phyloP scores from a whole-genome alignment of 2,329 filamentous ascomycete species.

The Sphaerulina musiva region DNA sequence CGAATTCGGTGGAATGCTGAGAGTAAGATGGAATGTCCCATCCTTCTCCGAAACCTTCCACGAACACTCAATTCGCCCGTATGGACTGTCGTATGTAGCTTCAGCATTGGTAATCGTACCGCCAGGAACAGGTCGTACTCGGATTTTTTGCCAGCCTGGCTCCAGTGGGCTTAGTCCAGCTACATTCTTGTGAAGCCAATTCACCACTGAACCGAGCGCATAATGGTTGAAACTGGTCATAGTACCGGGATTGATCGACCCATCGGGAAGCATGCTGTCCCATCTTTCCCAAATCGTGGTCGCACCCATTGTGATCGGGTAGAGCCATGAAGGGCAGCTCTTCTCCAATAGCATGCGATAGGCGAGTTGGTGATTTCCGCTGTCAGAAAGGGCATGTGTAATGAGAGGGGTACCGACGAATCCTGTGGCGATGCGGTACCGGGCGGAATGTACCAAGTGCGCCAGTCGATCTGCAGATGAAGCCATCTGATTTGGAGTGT shows the following conservation, averaged over 20 bases:
- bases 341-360: slow-evolving; percentile 48
- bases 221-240: slow-evolving; percentile 48
- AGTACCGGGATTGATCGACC: slow-evolving; percentile 40
- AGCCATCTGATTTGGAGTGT: slow-evolving; percentile 12
- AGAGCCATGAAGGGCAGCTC: slow-evolving; percentile 45
- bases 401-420: slow-evolving; percentile 55
- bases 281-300: slow-evolving; percentile 50
- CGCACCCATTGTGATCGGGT: slow-evolving; percentile 42
- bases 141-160: slow-evolving; percentile 3
- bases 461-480: slow-evolving; percentile 23
- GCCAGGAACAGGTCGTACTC: not conserved
- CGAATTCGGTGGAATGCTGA: not conserved
- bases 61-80: not conserved
- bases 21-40: not conserved
- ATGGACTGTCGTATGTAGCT: not conserved
- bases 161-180: not conserved
- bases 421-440: slow-evolving; percentile 34
- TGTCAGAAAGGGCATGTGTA: slow-evolving; percentile 3
- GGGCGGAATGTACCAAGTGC: slow-evolving; percentile 20
- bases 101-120: not conserved
- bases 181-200: slow-evolving; percentile 39
- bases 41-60: not conserved
- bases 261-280: slow-evolving; percentile 44
- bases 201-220: slow-evolving; percentile 44
- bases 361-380: not conserved